These are phyloP conservation scores for Neurospora sp. DNA, from an alignment of 495 filamentous ascomycete genomes.

Conservation along the genomic window DNA sequence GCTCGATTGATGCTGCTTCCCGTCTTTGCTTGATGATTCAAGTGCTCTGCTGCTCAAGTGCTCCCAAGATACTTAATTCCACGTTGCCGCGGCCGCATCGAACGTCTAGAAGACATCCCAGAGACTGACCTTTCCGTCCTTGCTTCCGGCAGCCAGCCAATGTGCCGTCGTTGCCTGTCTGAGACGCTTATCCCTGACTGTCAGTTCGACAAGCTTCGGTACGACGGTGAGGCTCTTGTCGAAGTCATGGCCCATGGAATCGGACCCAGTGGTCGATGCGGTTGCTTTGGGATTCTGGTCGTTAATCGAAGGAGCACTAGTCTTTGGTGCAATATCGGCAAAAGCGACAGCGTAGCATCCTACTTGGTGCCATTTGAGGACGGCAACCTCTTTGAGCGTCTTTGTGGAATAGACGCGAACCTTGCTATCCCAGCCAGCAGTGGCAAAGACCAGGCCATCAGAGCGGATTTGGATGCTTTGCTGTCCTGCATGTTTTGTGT, in stretches of 20 bases:
- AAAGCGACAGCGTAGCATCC: slow-evolving; percentile 85
- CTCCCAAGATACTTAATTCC: neutral
- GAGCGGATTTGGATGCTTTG: slow-evolving; percentile 68
- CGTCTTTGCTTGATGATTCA: neutral
- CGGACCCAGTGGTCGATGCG: neutral
- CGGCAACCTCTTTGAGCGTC: slow-evolving; percentile 79
- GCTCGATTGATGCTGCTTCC: neutral
- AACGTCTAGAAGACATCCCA: slow-evolving; percentile 71
- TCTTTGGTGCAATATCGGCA: slow-evolving; percentile 34
- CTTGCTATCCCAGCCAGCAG: slow-evolving; percentile 84
- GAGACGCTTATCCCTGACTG: slow-evolving; percentile 53
- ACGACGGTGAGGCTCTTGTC: neutral
- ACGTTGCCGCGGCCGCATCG: neutral
- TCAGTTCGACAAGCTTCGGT: slow-evolving; percentile 26
- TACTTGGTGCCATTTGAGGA: slow-evolving; percentile 89
- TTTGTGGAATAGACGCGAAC: slow-evolving; percentile 72
- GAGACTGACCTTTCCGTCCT: slow-evolving; percentile 91
- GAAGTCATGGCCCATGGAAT: neutral
- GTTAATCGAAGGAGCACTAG: neutral
- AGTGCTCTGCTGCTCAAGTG: neutral
- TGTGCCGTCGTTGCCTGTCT: slow-evolving; percentile 59
- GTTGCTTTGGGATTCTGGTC: neutral
- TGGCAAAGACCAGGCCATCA: slow-evolving; percentile 78
- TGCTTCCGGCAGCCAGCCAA: slow-evolving; percentile 85
- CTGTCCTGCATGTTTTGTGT: slow-evolving; percentile 85